Evolutionary conservation across 257 asterid species (phyloP).

Genomic region (Agastache rugosa): DNA sequence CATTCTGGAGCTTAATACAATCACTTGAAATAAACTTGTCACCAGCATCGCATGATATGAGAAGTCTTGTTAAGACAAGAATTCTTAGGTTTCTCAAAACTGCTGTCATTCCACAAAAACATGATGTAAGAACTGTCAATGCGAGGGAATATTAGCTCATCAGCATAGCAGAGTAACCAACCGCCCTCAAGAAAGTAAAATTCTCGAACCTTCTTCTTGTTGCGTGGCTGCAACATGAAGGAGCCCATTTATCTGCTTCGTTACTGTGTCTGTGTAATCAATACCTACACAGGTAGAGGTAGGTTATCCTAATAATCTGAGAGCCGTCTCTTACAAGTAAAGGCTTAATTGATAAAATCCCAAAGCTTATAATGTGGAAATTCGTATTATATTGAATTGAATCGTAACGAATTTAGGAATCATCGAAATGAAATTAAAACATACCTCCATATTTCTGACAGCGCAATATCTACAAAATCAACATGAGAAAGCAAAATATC

Average conservation of each 20-base stretch:
- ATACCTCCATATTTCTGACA: slow-evolving; percentile 39
- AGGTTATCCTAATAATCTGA: not conserved
- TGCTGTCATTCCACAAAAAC: not conserved
- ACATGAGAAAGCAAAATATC: too few species aligned
- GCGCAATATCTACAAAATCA: not conserved
- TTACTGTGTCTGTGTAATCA: not conserved
- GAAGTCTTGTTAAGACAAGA: not conserved
- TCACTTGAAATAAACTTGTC: slow-evolving; percentile 33
- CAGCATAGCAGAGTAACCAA: too few species aligned
- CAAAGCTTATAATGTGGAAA: not conserved
- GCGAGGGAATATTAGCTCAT: not conserved
- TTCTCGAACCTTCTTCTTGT: too few species aligned
- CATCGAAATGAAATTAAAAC: slow-evolving; percentile 20
- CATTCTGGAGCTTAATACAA: slow-evolving; percentile 33
- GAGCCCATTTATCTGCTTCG: not conserved
- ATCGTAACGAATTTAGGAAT: slow-evolving; percentile 33
- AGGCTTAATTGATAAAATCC: slow-evolving; percentile 24
- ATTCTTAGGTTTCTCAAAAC: not conserved
- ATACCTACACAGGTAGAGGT: not conserved
- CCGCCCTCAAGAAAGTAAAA: too few species aligned
- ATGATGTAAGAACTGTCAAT: not conserved
- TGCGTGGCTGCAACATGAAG: not conserved
- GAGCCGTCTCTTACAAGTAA: not conserved
- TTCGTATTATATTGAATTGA: not conserved
- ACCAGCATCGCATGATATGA: slow-evolving; percentile 17